Evolutionary conservation across 441 rosid species (phyloP).

Genomic region (Populus hybrid): DNA sequence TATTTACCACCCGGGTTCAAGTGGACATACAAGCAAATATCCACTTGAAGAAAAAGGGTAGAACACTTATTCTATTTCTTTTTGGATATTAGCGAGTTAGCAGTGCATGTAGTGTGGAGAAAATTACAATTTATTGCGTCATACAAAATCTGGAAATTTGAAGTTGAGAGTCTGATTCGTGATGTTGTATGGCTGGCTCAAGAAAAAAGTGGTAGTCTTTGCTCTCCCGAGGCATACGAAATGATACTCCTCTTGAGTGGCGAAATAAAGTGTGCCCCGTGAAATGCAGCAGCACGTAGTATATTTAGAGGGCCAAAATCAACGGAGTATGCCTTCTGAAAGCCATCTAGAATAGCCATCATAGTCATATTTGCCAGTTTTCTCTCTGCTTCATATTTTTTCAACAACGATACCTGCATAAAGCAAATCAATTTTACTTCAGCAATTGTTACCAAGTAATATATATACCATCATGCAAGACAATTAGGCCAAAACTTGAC

Average conservation of each 20-base stretch:
- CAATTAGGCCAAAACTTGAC: too few species aligned
- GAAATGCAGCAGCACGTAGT: constrained; percentile 83
- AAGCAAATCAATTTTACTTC: background rate
- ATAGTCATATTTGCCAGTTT: constrained; percentile 74
- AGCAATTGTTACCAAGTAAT: background rate
- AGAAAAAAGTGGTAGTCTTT: constrained; percentile 52
- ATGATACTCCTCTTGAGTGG: constrained; percentile 80
- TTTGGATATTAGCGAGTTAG: background rate
- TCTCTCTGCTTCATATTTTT: constrained; percentile 80
- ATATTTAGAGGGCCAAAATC: constrained; percentile 84
- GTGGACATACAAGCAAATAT: background rate
- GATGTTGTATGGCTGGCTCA: background rate
- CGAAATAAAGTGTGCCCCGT: constrained; percentile 73
- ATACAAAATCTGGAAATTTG: background rate
- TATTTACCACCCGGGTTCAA: background rate
- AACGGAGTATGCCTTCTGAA: constrained; percentile 81
- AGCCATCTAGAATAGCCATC: constrained; percentile 91
- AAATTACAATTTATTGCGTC: background rate
- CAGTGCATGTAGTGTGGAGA: background rate
- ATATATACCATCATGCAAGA: background rate
- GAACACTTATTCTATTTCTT: background rate
- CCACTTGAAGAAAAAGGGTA: background rate
- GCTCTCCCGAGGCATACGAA: constrained; percentile 81
- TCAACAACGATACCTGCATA: constrained; percentile 54
- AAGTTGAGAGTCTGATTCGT: background rate